Conservation (phyloP, 2,329 filamentous ascomycete genomes). For the Paracamarosporium sp. region DNA sequence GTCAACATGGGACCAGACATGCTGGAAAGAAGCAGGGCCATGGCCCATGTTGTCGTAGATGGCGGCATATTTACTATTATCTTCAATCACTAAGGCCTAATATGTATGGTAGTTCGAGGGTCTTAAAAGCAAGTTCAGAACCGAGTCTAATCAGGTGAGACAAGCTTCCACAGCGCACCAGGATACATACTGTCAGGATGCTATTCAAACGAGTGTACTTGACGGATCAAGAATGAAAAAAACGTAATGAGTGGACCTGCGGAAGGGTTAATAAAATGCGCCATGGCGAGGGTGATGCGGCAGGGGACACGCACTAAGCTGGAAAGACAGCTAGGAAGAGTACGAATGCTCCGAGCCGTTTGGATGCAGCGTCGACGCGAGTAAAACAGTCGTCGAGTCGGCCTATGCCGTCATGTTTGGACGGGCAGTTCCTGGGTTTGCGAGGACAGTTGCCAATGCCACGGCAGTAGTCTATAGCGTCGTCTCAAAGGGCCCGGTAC, state of each 20-base stretch:
- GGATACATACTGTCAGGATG: constrained; percentile 44
- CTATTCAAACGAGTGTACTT: constrained; percentile 60
- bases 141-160: constrained; percentile 21
- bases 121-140: constrained; percentile 23
- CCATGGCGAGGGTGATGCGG: not conserved
- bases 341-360: constrained; percentile 29
- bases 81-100: constrained; percentile 31
- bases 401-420: constrained; percentile 46
- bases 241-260: constrained; percentile 47
- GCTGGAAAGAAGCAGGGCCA: constrained; percentile 51
- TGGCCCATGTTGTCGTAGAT: constrained; percentile 54
- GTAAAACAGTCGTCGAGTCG: constrained; percentile 23
- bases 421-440: constrained; percentile 26
- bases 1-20: constrained; percentile 55
- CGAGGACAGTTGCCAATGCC: constrained; percentile 24
- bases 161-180: not conserved
- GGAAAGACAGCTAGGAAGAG: constrained; percentile 41
- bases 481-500: constrained; percentile 19
- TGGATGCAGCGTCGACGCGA: constrained; percentile 31
- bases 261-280: constrained; percentile 21
- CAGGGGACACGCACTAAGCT: constrained; percentile 41
- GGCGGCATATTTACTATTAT: constrained; percentile 52
- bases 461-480: constrained; percentile 23
- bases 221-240: constrained; percentile 50
- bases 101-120: constrained; percentile 26